These are phyloP conservation scores for Calocera viscosa DNA, from an alignment of 768 basidiomycete genomes.

Conservation along the genomic window DNA sequence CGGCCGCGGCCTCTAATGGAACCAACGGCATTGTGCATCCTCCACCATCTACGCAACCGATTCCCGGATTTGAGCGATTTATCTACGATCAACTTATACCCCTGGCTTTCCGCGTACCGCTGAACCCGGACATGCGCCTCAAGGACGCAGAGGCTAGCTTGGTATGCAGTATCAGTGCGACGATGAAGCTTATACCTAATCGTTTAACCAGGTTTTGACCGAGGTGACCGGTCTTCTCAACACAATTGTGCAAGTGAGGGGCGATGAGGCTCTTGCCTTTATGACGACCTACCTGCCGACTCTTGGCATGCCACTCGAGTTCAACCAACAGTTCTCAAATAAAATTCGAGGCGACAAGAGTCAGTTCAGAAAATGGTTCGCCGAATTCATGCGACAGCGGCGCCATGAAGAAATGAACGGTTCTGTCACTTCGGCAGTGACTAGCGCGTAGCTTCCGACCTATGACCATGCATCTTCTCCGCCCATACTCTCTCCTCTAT, in stretches of 20 bases:
- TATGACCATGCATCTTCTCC: neutral
- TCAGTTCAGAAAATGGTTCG: conserved; percentile 73
- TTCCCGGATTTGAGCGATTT: conserved; percentile 88
- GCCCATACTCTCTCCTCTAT: too few relatives aligned
- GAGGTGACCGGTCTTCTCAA: conserved; percentile 84
- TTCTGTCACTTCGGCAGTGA: neutral
- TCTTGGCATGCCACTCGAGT: conserved; percentile 72
- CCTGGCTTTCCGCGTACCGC: conserved; percentile 67
- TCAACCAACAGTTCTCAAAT: conserved; percentile 60
- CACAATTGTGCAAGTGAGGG: conserved; percentile 59
- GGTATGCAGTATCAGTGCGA: conserved; percentile 36
- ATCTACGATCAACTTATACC: conserved; percentile 80
- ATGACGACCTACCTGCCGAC: conserved; percentile 74
- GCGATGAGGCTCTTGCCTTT: conserved; percentile 70
- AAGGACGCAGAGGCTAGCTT: conserved; percentile 78
- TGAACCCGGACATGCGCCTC: conserved; percentile 66
- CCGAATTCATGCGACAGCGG: conserved; percentile 47
- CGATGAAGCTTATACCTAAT: neutral
- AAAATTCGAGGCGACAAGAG: conserved; percentile 68
- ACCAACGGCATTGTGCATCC: conserved; percentile 22
- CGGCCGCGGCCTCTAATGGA: conserved; percentile 30
- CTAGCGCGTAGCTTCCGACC: neutral
- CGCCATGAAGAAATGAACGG: neutral
- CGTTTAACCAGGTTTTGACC: conserved; percentile 53
- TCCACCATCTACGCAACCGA: conserved; percentile 26